Evolutionary conservation across 164 flowering plant species (phyloP), one percentile per base, ranked within the genome.

Genomic region (Vitis labrusca): DNA sequence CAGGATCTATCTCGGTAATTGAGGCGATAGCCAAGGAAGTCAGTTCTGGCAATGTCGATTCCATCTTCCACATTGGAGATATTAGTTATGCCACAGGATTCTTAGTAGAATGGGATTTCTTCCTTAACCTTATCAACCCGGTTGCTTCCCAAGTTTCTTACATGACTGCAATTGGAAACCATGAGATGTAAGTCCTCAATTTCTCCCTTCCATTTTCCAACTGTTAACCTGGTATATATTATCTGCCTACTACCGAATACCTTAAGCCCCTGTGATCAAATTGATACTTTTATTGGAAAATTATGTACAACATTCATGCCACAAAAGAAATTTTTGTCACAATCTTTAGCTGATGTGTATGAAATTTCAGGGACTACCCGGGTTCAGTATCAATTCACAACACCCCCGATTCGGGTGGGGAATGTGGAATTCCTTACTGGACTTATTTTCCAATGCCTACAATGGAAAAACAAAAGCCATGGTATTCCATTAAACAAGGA

Each of bases 91-190:
- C 98, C 2, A 92, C 98, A 0, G 98, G 98, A 0, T 94, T 94
- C 73, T 69, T 94, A 48, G 98, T 87, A 10, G 97, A 92, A 77
- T 94, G 98, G 97, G 98, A 94, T 66, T 94, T 73, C 75, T 94
- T 94, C 69, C 95, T 92, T 58, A 81, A 87, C 23, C 89, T 82
- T 19, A 89, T 94, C 64, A 72, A 10, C 8, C 94, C 91, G 1
- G 47, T 89, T 10, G 97, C 97, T 49, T 91, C 97, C 47, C 79
- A 73, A 48, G 85, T 94, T 55, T 59, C 95, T 53, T 93, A 93
- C 86, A 93, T 93, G 97, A 90, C 95, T 0, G 95, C 97, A 3
- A 94, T 94, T 30, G 98, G 98, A 8, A 94, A 94, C 80, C 98
- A 94, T 69, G 98, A 94, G 69, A 85, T 94, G 98, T 89, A 74